Evolutionary conservation across 495 filamentous ascomycete genomes (phyloP).

Genomic region (Pseudevernia furfuracea): DNA sequence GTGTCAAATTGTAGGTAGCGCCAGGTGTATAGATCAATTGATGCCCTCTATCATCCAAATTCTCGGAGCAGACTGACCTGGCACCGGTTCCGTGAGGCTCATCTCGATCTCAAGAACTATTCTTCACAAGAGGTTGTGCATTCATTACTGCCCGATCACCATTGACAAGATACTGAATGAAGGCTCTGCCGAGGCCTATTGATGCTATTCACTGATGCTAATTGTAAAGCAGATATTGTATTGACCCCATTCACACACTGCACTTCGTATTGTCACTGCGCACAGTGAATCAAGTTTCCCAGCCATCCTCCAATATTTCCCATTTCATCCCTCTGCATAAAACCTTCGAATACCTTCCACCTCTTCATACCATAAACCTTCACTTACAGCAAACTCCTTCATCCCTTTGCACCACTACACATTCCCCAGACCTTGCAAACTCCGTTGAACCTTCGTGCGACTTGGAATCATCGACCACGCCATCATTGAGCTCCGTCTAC

Average conservation of each 20-base stretch:
- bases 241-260: background rate
- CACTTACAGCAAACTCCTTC: background rate
- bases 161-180: background rate
- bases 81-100: background rate
- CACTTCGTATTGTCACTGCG: background rate
- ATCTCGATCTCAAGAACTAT: background rate
- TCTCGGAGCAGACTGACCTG: background rate
- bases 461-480: background rate
- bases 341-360: background rate
- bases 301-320: background rate
- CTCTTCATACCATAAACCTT: conserved; percentile 3
- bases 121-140: background rate
- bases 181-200: background rate
- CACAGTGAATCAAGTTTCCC: conserved; percentile 7
- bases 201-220: background rate
- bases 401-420: background rate
- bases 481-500: background rate
- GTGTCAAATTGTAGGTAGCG: background rate
- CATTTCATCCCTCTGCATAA: background rate
- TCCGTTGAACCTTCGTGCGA: background rate
- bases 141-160: background rate
- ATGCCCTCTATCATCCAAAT: background rate
- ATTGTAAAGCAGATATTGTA: background rate
- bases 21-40: background rate
- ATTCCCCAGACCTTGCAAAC: background rate